Conservation (phyloP, 176 grass and related monocot genomes). For the Musa itinerans region DNA sequence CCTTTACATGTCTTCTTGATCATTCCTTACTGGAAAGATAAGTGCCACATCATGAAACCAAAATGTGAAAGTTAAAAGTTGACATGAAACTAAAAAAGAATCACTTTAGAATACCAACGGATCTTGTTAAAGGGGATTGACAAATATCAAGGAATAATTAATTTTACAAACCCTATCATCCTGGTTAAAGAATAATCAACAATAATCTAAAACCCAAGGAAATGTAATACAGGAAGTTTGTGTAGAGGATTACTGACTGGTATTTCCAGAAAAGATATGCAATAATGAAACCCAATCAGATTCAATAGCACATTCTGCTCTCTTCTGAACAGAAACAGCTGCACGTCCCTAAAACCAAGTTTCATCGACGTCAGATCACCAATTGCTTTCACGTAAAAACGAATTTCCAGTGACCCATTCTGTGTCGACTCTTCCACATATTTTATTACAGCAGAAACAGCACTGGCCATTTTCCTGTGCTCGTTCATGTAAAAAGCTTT, state of each 20-base stretch:
- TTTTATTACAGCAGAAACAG: constrained; percentile 35
- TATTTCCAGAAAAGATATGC: constrained; percentile 38
- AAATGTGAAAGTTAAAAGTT: too few species aligned
- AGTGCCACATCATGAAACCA: too few species aligned
- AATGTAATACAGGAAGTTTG: background rate
- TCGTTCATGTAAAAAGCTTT: constrained; percentile 43
- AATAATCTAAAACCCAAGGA: background rate
- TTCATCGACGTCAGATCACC: constrained; percentile 32
- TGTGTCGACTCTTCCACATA: constrained; percentile 34
- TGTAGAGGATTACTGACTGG: constrained; percentile 33
- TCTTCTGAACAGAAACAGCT: constrained; percentile 53
- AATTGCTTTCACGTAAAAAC: constrained; percentile 56
- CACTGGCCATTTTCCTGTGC: constrained; percentile 39
- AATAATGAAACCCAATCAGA: constrained; percentile 52
- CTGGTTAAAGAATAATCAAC: background rate
- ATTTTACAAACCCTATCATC: background rate
- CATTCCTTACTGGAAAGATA: too few species aligned
- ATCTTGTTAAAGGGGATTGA: background rate
- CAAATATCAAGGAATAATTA: background rate
- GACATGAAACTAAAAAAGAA: background rate
- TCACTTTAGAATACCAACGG: background rate
- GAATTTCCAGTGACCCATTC: constrained; percentile 45
- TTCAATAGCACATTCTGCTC: constrained; percentile 46
- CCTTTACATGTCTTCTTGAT: background rate
- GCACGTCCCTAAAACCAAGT: constrained; percentile 46